These are phyloP conservation scores for Luvunga scandens DNA, from an alignment of 345 rosid genomes.

Conservation along the genomic window DNA sequence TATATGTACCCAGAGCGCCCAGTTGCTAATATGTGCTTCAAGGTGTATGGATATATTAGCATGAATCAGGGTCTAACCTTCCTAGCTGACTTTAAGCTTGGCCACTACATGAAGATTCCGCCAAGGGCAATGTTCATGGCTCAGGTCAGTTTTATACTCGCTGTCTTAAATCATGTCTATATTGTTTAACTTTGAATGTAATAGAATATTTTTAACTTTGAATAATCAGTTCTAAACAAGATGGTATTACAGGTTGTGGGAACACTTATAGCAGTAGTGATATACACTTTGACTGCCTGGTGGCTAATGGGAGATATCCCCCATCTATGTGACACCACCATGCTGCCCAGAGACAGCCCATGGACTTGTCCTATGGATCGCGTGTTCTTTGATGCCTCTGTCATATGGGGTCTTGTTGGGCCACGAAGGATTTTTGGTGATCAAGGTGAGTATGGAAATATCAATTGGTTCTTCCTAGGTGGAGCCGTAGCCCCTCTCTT, in stretches of 20 bases:
- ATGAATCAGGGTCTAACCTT: conserved; percentile 75
- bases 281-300: conserved; percentile 74
- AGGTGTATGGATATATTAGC: conserved; percentile 85
- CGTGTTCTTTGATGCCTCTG: conserved; percentile 74
- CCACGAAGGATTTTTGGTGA: conserved; percentile 75
- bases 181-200: too few species aligned
- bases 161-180: background rate
- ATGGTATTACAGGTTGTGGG: conserved; percentile 55
- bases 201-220: background rate
- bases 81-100: conserved; percentile 71
- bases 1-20: conserved; percentile 76
- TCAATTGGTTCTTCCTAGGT: conserved; percentile 70
- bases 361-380: conserved; percentile 76
- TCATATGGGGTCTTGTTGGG: conserved; percentile 87
- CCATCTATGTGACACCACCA: conserved; percentile 52
- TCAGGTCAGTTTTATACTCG: conserved; percentile 38
- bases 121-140: conserved; percentile 84
- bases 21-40: conserved; percentile 92
- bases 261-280: conserved; percentile 49
- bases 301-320: conserved; percentile 73
- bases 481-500: conserved; percentile 66
- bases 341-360: conserved; percentile 55
- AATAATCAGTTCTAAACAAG: background rate
- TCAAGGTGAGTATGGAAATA: conserved; percentile 53
- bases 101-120: conserved; percentile 94